Conservation (phyloP, 2,329 filamentous ascomycete genomes). For the Exophiala mesophila region DNA sequence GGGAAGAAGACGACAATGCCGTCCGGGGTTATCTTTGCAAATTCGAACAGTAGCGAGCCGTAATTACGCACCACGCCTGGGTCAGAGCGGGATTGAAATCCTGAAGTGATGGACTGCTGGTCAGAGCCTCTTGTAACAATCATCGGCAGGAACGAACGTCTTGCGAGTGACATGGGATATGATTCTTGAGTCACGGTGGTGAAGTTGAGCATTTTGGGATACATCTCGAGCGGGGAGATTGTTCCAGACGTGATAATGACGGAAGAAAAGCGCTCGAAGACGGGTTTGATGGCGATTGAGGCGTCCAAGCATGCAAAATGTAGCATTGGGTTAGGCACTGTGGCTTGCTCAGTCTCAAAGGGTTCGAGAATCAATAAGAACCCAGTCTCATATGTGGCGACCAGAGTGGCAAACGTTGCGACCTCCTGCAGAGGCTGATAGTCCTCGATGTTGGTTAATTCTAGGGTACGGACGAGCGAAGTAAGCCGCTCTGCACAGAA, state of each 20-base stretch:
- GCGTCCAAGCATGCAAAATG: constrained; percentile 97
- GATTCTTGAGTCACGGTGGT: constrained; percentile 90
- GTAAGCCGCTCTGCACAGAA: constrained; percentile 95
- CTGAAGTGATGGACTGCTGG: constrained; percentile 85
- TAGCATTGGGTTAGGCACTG: constrained; percentile 92
- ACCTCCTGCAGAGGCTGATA: constrained; percentile 96
- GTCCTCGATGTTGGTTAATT: constrained; percentile 96
- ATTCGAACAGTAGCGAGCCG: constrained; percentile 86
- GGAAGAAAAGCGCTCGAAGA: constrained; percentile 95
- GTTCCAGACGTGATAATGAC: constrained; percentile 98
- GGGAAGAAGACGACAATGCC: constrained; percentile 99
- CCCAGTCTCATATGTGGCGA: constrained; percentile 93
- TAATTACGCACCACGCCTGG: constrained; percentile 97
- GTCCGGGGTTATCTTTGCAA: constrained; percentile 91
- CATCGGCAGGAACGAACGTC: constrained; percentile 95
- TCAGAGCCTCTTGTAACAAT: constrained; percentile 94
- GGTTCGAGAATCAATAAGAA: constrained; percentile 96
- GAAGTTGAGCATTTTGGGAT: constrained; percentile 97
- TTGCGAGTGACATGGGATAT: constrained; percentile 91
- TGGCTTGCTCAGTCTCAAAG: constrained; percentile 90
- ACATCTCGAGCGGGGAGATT: constrained; percentile 96
- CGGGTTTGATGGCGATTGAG: constrained; percentile 94
- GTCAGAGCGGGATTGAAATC: constrained; percentile 93
- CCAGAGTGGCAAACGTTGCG: constrained; percentile 91
- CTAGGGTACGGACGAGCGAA: constrained; percentile 87